Percentiles rank a stretch among this genome's conserved stretches.
Evolutionary conservation across 192 early-diverging fungal genomes (phyloP).

Genomic region (Thamnidium elegans): DNA sequence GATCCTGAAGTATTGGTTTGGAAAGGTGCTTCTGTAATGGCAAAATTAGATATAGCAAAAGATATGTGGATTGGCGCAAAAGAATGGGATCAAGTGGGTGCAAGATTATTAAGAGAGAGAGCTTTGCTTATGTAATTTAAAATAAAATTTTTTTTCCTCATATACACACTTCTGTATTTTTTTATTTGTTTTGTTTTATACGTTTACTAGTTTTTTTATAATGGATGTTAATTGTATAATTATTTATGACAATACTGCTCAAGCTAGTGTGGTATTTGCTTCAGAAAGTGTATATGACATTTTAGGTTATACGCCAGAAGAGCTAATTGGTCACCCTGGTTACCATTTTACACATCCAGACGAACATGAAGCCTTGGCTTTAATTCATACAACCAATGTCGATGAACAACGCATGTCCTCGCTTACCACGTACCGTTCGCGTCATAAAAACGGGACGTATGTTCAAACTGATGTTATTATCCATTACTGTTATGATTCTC

Average conservation of each 20-base stretch:
- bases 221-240: conserved; percentile 40
- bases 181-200: neutral
- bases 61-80: conserved; percentile 74
- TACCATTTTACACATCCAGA: conserved; percentile 41
- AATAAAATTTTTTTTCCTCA: neutral
- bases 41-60: conserved; percentile 70
- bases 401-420: conserved; percentile 41
- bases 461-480: conserved; percentile 23
- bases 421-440: conserved; percentile 33
- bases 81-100: conserved; percentile 75
- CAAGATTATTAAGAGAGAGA: conserved; percentile 60
- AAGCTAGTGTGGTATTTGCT: conserved; percentile 34
- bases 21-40: conserved; percentile 84
- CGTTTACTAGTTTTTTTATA: neutral
- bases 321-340: conserved; percentile 37
- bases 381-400: conserved; percentile 38
- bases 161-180: neutral
- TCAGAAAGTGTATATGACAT: conserved; percentile 40
- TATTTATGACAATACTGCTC: conserved; percentile 45
- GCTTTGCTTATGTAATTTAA: conserved; percentile 60
- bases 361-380: conserved; percentile 31
- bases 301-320: conserved; percentile 45
- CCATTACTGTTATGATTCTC: conserved; percentile 29
- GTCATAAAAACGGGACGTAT: conserved; percentile 35
- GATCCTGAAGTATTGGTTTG: conserved; percentile 81